phyloP scores from a whole-genome alignment of 2,329 filamentous ascomycete genomes.

The Ophiostoma fasciatum region DNA sequence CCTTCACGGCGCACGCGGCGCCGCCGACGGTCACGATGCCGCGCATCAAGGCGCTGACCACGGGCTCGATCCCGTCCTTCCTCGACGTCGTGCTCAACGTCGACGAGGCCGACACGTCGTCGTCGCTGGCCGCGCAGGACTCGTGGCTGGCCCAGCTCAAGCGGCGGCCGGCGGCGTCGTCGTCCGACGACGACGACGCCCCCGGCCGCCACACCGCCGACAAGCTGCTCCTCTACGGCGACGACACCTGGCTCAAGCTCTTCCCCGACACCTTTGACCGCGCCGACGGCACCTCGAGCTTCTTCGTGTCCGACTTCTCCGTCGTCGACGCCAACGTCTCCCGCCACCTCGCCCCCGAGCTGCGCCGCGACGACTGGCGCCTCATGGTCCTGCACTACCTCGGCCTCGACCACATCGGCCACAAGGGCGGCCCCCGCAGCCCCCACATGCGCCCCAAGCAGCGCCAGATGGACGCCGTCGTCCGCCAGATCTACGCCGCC shows the following conservation, averaged over 20 bases:
- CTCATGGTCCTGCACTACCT: constrained; percentile 91
- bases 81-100: constrained; percentile 94
- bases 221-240: constrained; percentile 85
- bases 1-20: constrained; percentile 91
- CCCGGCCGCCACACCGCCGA: constrained; percentile 51
- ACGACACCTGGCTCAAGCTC: constrained; percentile 96
- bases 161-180: too few species aligned
- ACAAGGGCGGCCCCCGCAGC: constrained; percentile 77
- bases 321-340: constrained; percentile 98
- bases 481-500: constrained; percentile 54
- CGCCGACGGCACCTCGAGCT: constrained; percentile 86
- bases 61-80: constrained; percentile 95
- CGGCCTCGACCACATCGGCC: constrained; percentile 91
- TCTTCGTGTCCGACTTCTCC: constrained; percentile 96
- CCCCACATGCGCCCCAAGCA: constrained; percentile 90
- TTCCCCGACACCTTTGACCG: constrained; percentile 82
- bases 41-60: constrained; percentile 90
- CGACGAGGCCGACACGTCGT: constrained; percentile 83
- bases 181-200: too few species aligned
- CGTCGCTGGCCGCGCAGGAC: constrained; percentile 75
- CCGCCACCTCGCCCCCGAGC: constrained; percentile 65
- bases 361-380: constrained; percentile 71
- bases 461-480: constrained; percentile 49
- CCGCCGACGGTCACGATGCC: constrained; percentile 98
- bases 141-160: constrained; percentile 94